Percentiles rank a stretch among this genome's conserved stretches.
Evolutionary conservation across 805 yeast genomes (phyloP).

Genomic region (Teunomyces pallodes): DNA sequence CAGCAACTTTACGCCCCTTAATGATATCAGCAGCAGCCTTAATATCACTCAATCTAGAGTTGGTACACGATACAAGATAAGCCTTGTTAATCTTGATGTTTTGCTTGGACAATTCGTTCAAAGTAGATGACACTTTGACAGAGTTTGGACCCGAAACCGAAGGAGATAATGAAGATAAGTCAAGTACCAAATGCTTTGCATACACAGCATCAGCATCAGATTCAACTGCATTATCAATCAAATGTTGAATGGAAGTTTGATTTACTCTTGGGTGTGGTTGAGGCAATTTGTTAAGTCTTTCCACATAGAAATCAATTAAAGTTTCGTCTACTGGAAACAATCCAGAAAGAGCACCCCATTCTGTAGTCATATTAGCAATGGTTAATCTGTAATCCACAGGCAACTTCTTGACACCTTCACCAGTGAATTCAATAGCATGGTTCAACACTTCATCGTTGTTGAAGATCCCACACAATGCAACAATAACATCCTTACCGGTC

Average conservation of each 20-base stretch:
- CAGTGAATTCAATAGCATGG: constrained; percentile 92
- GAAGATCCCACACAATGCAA: constrained; percentile 90
- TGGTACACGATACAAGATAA: constrained; percentile 96
- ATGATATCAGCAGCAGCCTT: constrained; percentile 92
- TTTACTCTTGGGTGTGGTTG: constrained; percentile 85
- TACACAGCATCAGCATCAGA: constrained; percentile 81
- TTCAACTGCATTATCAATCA: constrained; percentile 41
- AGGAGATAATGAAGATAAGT: constrained; percentile 78
- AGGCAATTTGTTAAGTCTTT: constrained; percentile 55
- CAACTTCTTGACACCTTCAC: constrained; percentile 68
- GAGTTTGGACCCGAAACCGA: constrained; percentile 96
- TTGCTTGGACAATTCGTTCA: constrained; percentile 68
- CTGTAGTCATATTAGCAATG: constrained; percentile 96
- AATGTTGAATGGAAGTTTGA: constrained; percentile 49
- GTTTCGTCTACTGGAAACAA: constrained; percentile 92
- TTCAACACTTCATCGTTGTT: constrained; percentile 90
- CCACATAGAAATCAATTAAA: constrained; percentile 68
- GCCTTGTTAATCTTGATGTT: constrained; percentile 87
- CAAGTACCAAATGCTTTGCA: constrained; percentile 84
- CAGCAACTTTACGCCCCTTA: constrained; percentile 77
- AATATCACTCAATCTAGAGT: constrained; percentile 88
- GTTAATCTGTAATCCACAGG: constrained; percentile 85
- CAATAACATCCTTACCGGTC: constrained; percentile 95
- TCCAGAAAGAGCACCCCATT: constrained; percentile 98
- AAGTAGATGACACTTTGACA: constrained; percentile 83